Conservation (phyloP, 768 basidiomycete species). For the Leccinum subgranulosum region DNA sequence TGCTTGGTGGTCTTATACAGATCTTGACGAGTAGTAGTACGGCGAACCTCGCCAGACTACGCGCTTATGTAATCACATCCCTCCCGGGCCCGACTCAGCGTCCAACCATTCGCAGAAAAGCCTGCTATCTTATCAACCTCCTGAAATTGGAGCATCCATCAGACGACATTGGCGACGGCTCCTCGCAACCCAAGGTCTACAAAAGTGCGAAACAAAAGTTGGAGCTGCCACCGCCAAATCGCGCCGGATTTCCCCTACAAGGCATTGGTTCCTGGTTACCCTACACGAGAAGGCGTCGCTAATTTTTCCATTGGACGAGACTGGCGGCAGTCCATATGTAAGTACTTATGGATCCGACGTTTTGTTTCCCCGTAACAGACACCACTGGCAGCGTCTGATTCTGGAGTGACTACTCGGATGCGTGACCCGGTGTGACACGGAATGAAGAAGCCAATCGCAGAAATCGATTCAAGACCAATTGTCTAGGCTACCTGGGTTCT, state of each 20-base stretch:
- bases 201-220: not conserved
- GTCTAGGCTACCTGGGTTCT: too few relatives aligned
- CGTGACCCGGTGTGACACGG: not conserved
- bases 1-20: constrained; percentile 13
- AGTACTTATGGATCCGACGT: not conserved
- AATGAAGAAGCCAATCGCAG: too few relatives aligned
- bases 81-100: not conserved
- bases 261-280: not conserved
- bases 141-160: not conserved
- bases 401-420: not conserved
- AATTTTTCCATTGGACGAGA: constrained; percentile 16
- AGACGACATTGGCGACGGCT: not conserved
- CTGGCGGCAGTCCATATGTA: not conserved
- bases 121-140: constrained; percentile 10
- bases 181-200: not conserved
- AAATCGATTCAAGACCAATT: too few relatives aligned
- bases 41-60: not conserved
- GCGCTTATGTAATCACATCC: constrained; percentile 19
- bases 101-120: constrained; percentile 19
- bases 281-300: constrained; percentile 1
- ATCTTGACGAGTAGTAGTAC: not conserved
- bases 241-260: not conserved
- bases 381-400: too few relatives aligned
- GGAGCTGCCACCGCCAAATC: not conserved
- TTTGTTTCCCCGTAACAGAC: not conserved